phyloP scores from a whole-genome alignment of 257 asterid genomes.

The Solanum clarkiae region DNA sequence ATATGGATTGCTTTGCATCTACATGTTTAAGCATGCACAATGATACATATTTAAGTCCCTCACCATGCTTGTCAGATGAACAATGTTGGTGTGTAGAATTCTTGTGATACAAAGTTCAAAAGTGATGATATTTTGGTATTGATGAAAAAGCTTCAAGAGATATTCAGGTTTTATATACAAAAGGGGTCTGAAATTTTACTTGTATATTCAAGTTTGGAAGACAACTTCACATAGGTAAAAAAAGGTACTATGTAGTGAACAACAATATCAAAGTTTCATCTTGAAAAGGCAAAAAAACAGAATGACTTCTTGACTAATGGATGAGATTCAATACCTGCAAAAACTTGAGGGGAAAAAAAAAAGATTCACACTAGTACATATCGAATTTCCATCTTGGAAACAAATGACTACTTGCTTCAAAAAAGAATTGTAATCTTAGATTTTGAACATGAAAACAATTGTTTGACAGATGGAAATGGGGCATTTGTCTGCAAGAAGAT shows the following conservation, averaged over 20 bases:
- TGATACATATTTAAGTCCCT: neutral
- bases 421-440: neutral
- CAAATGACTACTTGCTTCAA: neutral
- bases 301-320: neutral
- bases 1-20: neutral
- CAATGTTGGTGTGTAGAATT: neutral
- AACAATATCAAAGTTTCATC: neutral
- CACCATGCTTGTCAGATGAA: neutral
- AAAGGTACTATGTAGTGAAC: neutral
- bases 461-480: neutral
- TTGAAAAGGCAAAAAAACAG: neutral
- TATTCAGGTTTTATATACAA: neutral
- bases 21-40: neutral
- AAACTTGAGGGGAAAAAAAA: neutral
- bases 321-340: neutral
- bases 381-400: neutral
- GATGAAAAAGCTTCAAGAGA: neutral
- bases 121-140: neutral
- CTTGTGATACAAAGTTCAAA: neutral
- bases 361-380: neutral
- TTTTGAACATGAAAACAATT: neutral
- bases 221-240: neutral
- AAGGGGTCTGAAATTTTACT: neutral
- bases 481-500: neutral
- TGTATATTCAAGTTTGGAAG: neutral